Evolutionary conservation across 2,329 filamentous ascomycete genomes (phyloP).

Genomic region (Reticulascus tulasneorum): DNA sequence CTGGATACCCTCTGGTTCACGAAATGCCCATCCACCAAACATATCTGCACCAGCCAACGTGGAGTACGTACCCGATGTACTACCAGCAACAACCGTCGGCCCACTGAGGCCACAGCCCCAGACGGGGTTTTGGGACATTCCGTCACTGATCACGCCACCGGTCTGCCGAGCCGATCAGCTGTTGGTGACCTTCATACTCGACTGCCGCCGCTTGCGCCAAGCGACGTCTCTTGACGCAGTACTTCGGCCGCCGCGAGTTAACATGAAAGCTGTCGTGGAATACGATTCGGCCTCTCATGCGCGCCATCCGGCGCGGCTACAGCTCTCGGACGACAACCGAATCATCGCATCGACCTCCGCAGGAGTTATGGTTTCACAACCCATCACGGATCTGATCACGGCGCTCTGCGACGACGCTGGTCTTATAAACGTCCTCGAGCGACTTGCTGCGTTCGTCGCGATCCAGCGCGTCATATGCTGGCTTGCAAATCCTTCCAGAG

Average conservation of each 20-base stretch:
- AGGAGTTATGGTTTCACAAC: conserved; percentile 14
- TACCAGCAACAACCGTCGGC: conserved; percentile 27
- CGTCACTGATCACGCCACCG: conserved; percentile 24
- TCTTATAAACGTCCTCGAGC: conserved; percentile 24
- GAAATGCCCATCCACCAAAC: conserved; percentile 13
- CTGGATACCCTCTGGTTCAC: conserved; percentile 24
- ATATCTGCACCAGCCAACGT: conserved; percentile 16
- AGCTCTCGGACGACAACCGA: conserved; percentile 13
- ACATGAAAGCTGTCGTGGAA: conserved; percentile 28
- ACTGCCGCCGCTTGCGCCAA: conserved; percentile 28
- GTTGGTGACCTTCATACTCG: conserved; percentile 29
- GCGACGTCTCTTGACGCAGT: conserved; percentile 22
- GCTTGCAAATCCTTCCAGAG: conserved; percentile 26
- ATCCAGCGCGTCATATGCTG: conserved; percentile 24
- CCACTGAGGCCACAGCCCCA: conserved; percentile 22
- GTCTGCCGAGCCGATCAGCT: conserved; percentile 29
- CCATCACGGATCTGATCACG: conserved; percentile 24
- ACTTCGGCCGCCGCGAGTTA: conserved; percentile 27
- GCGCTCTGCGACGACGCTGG: conserved; percentile 24
- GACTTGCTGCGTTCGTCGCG: conserved; percentile 27
- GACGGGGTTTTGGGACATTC: conserved; percentile 25
- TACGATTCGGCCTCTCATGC: conserved; percentile 18
- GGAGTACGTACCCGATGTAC: conserved; percentile 16
- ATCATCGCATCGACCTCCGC: conserved; percentile 6
- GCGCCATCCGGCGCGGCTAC: conserved; percentile 7